phyloP scores from a whole-genome alignment of 495 filamentous ascomycete genomes.

The Annulohypoxylon nitens region DNA sequence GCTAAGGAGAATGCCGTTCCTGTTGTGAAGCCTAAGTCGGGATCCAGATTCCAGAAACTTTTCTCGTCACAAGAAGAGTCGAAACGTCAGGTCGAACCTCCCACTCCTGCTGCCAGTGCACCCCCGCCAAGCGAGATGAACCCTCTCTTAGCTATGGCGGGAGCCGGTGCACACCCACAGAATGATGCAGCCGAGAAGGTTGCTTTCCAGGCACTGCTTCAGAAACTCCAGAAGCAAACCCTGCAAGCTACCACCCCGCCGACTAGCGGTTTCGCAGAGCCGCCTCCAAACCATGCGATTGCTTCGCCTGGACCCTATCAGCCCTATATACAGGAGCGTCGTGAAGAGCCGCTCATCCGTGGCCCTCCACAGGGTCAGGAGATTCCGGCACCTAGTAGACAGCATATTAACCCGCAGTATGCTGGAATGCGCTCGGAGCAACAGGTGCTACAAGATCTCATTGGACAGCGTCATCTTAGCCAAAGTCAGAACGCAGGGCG shows the following conservation, averaged over 20 bases:
- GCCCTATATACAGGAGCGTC: conserved; percentile 58
- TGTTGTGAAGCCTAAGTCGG: conserved; percentile 56
- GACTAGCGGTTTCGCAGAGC: conserved; percentile 49
- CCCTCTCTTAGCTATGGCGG: conserved; percentile 48
- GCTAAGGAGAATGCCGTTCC: conserved; percentile 57
- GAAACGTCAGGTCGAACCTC: conserved; percentile 67
- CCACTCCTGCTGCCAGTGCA: conserved; percentile 51
- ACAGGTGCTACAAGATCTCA: conserved; percentile 64
- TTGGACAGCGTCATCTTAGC: conserved; percentile 63
- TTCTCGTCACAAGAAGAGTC: conserved; percentile 76
- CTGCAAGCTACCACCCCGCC: conserved; percentile 44
- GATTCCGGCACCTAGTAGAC: conserved; percentile 59
- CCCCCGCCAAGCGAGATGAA: conserved; percentile 43
- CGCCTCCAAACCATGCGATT: conserved; percentile 50
- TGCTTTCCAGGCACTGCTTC: conserved; percentile 88
- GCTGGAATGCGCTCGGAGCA: conserved; percentile 62
- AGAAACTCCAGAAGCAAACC: conserved; percentile 74
- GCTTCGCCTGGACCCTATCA: conserved; percentile 60
- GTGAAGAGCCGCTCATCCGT: conserved; percentile 54
- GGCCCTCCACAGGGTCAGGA: conserved; percentile 57
- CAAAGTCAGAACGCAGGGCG: conserved; percentile 53
- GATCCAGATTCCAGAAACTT: conserved; percentile 87
- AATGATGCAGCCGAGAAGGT: conserved; percentile 80
- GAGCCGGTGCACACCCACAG: conserved; percentile 55
- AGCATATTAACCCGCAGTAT: conserved; percentile 55